Base-by-base conservation (phyloP, 495 filamentous ascomycete genomes). In the Penicillium salamii region DNA sequence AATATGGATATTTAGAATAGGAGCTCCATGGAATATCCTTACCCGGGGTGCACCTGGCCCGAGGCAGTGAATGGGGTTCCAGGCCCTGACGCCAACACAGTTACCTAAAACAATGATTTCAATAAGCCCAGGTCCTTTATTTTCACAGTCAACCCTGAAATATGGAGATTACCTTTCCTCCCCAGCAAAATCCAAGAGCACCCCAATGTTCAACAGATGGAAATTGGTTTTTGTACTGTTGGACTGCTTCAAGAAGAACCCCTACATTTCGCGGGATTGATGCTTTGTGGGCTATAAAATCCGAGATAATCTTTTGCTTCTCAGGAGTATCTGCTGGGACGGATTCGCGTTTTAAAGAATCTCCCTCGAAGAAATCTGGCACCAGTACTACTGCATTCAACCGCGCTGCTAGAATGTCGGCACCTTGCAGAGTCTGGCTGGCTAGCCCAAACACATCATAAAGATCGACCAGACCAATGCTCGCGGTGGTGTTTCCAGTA, bases 391-490 rank as follows among this genome's bases (percentile, higher is more conserved):
- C 43, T 3, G 66, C 65, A 32, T 67, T 59, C 4, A 72, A 50
- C 9, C 63, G 55, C 0, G 52, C 46, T 0, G 78, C 72, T 6
- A 81, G 66, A 5, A 74, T 60, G 46, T 83, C 79, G n/a, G 79
- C 79, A 28, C 79, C 79, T 55, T 80, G 77, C 0, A 78, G 50
- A 5, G 77, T 80, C 48, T 81, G 78, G 1, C 61, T 55, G 21
- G 69, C 61, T 48, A 72, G 59, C 36, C 79, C 79, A 54, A 83
- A 83, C 57, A 80, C 64, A 63, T 81, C 79, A 63, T 83, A 79
- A 45, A 80, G 58, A 38, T 71, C 60, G 1, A 83, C 58, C 24
- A 83, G 54, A 40, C 60, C 78, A 15, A 53, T 61, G 12, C 50
- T 65, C 26, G 72, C 63, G 15, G 54, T 50, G 2, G 44, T 4